Evolutionary conservation across 108 stramenopile genomes (phyloP).

Genomic region (Hondaea fermentalgiana): DNA sequence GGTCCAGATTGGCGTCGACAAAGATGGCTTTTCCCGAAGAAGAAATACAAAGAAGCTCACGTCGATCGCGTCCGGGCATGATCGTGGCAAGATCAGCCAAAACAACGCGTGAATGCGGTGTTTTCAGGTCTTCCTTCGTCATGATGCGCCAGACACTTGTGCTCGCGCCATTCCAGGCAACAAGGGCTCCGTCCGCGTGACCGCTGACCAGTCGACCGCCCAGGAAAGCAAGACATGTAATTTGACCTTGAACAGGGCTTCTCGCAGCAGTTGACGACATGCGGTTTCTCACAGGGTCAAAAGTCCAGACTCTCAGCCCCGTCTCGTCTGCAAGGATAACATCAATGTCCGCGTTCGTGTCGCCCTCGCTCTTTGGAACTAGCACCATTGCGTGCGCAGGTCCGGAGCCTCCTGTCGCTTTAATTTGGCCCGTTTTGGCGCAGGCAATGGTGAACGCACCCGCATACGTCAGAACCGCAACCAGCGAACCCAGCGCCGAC

Average conservation of each 20-base stretch:
- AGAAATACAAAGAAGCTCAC: not conserved
- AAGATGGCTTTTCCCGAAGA: not conserved
- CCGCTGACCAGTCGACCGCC: not conserved
- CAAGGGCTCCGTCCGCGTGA: not conserved
- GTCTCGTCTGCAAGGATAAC: not conserved
- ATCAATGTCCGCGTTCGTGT: not conserved
- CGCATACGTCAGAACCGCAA: not conserved
- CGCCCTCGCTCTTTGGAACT: not conserved
- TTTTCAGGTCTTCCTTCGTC: not conserved
- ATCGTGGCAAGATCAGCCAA: not conserved
- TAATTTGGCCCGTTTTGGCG: not conserved
- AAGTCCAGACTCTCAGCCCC: not conserved
- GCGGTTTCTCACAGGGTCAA: not conserved
- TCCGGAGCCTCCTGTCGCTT: not conserved
- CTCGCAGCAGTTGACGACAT: not conserved
- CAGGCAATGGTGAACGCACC: not conserved
- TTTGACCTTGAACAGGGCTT: not conserved
- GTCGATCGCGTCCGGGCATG: not conserved
- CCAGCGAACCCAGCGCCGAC: not conserved
- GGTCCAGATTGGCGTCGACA: not conserved
- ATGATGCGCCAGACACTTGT: not conserved
- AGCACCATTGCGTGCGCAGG: not conserved
- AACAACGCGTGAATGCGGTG: not conserved
- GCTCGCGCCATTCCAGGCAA: not conserved
- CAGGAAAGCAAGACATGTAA: not conserved